Percentiles rank a stretch among this genome's conserved stretches.
Evolutionary conservation across 2,329 filamentous ascomycete species (phyloP).

Genomic region (Penicillium sp.): DNA sequence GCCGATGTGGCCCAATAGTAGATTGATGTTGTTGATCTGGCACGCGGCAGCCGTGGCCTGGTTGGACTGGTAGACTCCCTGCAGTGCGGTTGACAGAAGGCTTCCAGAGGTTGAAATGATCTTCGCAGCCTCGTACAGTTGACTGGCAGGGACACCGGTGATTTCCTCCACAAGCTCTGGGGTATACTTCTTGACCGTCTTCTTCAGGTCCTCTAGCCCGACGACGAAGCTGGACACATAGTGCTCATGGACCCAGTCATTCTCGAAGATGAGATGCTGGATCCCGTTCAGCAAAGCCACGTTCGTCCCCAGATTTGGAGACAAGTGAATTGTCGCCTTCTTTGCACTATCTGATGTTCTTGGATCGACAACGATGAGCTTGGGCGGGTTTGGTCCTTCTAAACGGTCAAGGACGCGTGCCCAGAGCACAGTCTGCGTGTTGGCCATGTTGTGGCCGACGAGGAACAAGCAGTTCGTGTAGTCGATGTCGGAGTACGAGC

Average conservation of each 20-base stretch:
- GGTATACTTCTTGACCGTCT: slow-evolving; percentile 37
- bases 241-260: slow-evolving; percentile 40
- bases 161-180: slow-evolving; percentile 40
- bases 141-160: slow-evolving; percentile 37
- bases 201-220: slow-evolving; percentile 33
- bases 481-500: slow-evolving; percentile 44
- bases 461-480: slow-evolving; percentile 44
- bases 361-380: slow-evolving; percentile 44
- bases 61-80: slow-evolving; percentile 49
- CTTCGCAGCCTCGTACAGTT: slow-evolving; percentile 38
- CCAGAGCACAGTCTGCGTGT: slow-evolving; percentile 47
- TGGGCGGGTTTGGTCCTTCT: slow-evolving; percentile 40
- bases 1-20: slow-evolving; percentile 42
- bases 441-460: slow-evolving; percentile 44
- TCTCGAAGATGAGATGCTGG: slow-evolving; percentile 43
- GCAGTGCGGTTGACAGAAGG: slow-evolving; percentile 44
- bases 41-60: slow-evolving; percentile 47
- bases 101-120: slow-evolving; percentile 39
- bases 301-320: slow-evolving; percentile 43
- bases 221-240: slow-evolving; percentile 37
- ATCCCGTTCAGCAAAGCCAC: slow-evolving; percentile 45
- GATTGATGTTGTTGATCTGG: slow-evolving; percentile 50
- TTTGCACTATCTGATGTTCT: slow-evolving; percentile 39
- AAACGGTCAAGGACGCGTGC: slow-evolving; percentile 41
- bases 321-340: slow-evolving; percentile 41